Base-by-base conservation (phyloP, 2,329 filamentous ascomycete genomes). In the Cladorrhinum sp. region DNA sequence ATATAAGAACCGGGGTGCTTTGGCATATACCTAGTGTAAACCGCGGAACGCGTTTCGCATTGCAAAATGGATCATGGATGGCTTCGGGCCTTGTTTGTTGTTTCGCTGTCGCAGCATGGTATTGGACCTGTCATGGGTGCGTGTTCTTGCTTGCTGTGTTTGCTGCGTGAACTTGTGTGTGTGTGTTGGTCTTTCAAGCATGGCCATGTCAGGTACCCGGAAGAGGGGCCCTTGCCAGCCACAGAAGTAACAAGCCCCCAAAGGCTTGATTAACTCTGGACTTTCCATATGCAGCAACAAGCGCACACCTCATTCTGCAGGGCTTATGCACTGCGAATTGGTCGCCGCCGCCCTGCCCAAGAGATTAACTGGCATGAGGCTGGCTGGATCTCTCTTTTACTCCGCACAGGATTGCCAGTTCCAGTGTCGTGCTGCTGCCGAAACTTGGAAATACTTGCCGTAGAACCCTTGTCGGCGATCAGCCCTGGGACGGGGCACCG, bases 391-490 rank as follows among this genome's bases (percentile, higher is more conserved):
- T 30, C n/a, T n/a, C n/a, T n/a, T n/a, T n/a, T n/a, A n/a, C 5
- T 10, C 24, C 18, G 50, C 50, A 53, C 50, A 53, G 26, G 21
- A 26, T 52, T 12, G 49, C 49, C 28, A 26, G 23, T 51, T 23
- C 21, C 49, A 28, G 26, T 30, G 24, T 53, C n/a, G n/a, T n/a
- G n/a, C n/a, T n/a, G n/a, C n/a, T 53, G 50, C 12, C 30, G 28
- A 39, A 57, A 57, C 30, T 52, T 50, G 30, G 39, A 57, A 36
- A 20, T 26, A 4, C 26, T 28, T 28, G 4, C n/a, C n/a, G n/a
- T 5, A 58, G 9, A 58, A 60, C 53, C 63, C 63, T 59, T 55
- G 60, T 60, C 58, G 63, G 42, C 55, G 63, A 65, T 65, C 63
- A 62, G 58, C 55, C 60, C 36, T 42, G 48, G 57, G 58, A 36